These are phyloP conservation scores for Kodamaea leandrae DNA, from an alignment of 805 yeast species.

Conservation along the genomic window DNA sequence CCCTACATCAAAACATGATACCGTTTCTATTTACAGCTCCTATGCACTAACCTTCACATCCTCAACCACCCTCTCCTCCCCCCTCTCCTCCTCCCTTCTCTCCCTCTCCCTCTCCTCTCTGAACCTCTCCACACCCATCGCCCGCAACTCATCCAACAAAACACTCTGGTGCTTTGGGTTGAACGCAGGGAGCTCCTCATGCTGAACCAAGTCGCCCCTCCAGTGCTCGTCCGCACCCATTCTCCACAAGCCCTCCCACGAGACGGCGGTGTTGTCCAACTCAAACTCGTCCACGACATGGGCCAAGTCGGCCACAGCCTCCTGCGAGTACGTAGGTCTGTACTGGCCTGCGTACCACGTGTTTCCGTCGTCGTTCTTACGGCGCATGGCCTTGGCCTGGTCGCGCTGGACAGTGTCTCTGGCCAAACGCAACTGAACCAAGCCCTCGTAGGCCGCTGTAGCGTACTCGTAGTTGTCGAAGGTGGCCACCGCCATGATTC, in stretches of 20 bases:
- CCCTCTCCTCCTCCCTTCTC: not conserved
- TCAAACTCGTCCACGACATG: conserved; percentile 65
- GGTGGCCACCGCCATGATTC: conserved; percentile 81
- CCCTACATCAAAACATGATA: not conserved
- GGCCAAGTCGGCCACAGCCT: conserved; percentile 81
- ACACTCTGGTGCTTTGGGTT: conserved; percentile 67
- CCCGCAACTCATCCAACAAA: conserved; percentile 58
- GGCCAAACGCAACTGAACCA: conserved; percentile 69
- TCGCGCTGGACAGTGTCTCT: conserved; percentile 62
- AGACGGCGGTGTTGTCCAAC: conserved; percentile 47
- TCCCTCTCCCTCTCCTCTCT: conserved; percentile 19
- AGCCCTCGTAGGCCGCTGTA: conserved; percentile 67
- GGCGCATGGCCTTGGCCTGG: conserved; percentile 66
- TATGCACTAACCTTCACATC: not conserved
- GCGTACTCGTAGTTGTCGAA: conserved; percentile 61
- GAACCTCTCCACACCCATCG: conserved; percentile 36
- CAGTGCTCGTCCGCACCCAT: conserved; percentile 77
- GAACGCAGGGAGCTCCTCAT: conserved; percentile 55
- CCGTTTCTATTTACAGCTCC: not conserved
- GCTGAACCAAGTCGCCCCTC: conserved; percentile 58
- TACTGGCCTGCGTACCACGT: conserved; percentile 85
- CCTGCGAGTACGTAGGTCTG: conserved; percentile 88
- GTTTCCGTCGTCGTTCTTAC: conserved; percentile 71
- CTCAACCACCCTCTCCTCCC: not conserved
- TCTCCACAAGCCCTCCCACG: conserved; percentile 88